Percentiles rank a stretch among this genome's conserved stretches.
These are phyloP conservation scores for Fereydounia khargensis DNA, from an alignment of 1,284 basidiomycete species.

Conservation along the genomic window DNA sequence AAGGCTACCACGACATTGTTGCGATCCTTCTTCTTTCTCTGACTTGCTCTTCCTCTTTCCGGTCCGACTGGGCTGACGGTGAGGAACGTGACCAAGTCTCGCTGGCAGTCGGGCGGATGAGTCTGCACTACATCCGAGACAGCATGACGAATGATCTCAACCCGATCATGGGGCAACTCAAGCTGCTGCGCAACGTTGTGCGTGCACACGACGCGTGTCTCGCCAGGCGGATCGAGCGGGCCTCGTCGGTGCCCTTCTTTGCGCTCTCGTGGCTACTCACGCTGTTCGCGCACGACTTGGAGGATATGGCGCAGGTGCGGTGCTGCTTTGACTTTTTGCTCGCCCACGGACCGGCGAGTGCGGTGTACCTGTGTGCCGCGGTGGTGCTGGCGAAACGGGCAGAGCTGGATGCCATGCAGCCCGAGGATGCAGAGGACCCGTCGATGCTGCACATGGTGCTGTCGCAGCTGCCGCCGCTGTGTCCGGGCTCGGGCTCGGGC, in stretches of 20 bases:
- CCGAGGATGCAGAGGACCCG: conserved; percentile 24
- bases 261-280: conserved; percentile 86
- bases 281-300: conserved; percentile 83
- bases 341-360: conserved; percentile 73
- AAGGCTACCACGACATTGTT: conserved; percentile 91
- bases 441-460: conserved; percentile 35
- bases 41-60: conserved; percentile 4
- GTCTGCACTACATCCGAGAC: conserved; percentile 78
- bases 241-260: conserved; percentile 74
- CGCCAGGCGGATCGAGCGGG: conserved; percentile 67
- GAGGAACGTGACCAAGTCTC: conserved; percentile 3
- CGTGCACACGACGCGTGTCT: conserved; percentile 71
- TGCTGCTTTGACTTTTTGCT: conserved; percentile 85
- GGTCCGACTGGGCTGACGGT: neutral
- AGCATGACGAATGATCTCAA: conserved; percentile 82
- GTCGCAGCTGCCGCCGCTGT: conserved; percentile 18
- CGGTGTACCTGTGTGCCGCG: conserved; percentile 77
- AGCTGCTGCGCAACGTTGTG: conserved; percentile 70
- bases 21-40: conserved; percentile 81
- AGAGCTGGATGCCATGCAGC: conserved; percentile 10
- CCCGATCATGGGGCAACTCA: conserved; percentile 77
- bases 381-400: conserved; percentile 62
- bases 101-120: conserved; percentile 64
- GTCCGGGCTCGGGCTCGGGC: too few species aligned
- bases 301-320: conserved; percentile 66